Base-by-base conservation (phyloP, 192 early-diverging fungal genomes). In the Physocladia obscura region DNA sequence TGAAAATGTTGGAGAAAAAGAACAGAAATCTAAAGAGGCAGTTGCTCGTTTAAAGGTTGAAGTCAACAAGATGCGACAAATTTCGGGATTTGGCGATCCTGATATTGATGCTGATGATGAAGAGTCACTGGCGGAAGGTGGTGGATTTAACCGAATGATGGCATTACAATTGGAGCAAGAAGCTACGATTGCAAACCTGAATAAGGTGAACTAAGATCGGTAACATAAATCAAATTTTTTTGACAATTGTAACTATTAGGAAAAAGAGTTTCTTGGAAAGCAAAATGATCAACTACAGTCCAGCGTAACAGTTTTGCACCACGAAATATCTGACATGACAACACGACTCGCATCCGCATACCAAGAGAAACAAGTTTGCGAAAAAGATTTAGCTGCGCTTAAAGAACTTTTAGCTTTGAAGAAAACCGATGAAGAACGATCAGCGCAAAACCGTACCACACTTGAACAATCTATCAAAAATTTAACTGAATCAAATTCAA, bases 331-430 rank as follows among this genome's bases (percentile, higher is more conserved):
- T 13, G 77, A 81, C n/a, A 34, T 74, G 19, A 15, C 71, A n/a
- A 37, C 0, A 2, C 70, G 70, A 29, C 56, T 81, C 21, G 39
- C 71, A n/a, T 21, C 52, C 0, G 51, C 79, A 2, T 27, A 65
- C 17, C 37, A 50, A 6, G 83, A 82, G 50, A 67, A 73, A 29
- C 64, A 59, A 2, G 38, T 58, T 30, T 31, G 68, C 19, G 80
- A 82, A 49, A 59, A 78, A 32, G 79, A 85, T 48, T 59, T 85
- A 49, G 49, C 74, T 27, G 77, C 80, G 15, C 50, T 85, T 27
- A 85, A 85, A 60, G 80, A 85, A 34, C 78, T 80, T 2, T 70
- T 85, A 17, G 74, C 80, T 19, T 69, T 77, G 11, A 85, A 85
- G 36, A 85, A 85, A 51, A 65, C 75, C 24, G 83, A 85, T 57